Evolutionary conservation across 148 eudicot genomes (phyloP), one percentile per base, ranked within the genome.

Genomic region (Polygonum maritimum): DNA sequence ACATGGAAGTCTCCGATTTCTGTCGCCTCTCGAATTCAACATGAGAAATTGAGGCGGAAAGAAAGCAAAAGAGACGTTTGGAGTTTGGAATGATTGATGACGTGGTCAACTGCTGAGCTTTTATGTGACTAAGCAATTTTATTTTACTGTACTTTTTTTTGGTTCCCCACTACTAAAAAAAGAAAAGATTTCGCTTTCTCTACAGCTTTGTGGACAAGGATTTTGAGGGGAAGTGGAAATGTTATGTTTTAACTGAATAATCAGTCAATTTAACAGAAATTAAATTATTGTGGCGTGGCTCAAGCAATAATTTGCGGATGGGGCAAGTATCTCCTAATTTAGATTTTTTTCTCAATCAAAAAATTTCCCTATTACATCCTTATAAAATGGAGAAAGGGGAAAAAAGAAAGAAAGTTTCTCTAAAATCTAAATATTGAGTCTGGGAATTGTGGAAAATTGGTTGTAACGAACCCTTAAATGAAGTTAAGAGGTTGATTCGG

Each of bases 81-180:
- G 71, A 36, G 69, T 67, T 67, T 67, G 71, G 71, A 67, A 19
- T 67, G 71, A 35, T 36, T 67, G 2, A 33, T 67, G 71, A 67
- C 71, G 71, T 67, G 71, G 71, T 67, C 71, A 67, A 67, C 44
- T 13, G 71, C 71, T 67, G 45, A 5, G 71, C 38, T 35, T 67
- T 38, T 67, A 7, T 35, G 15, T 65, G 40, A 35, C 41, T 65
- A 14, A 65, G 44, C 41, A 38, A 38, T 6, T 15, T 26, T 31
- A 26, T 16, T 57, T 11, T 21, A 2, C 31, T 19, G n/a, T n/a
- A n/a, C 19, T 55, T 55, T 12, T 19, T 55, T 55, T 19, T 26
- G 31, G 31, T 26, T 26, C 31, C 31, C 31, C 62, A 55, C 62
- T 2, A 8, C 54, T 14, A n/a, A 55, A 55, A 19, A 55, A 10